phyloP scores from a whole-genome alignment of 1,139 yeast genomes.

The Lodderomyces parapsilosis region DNA sequence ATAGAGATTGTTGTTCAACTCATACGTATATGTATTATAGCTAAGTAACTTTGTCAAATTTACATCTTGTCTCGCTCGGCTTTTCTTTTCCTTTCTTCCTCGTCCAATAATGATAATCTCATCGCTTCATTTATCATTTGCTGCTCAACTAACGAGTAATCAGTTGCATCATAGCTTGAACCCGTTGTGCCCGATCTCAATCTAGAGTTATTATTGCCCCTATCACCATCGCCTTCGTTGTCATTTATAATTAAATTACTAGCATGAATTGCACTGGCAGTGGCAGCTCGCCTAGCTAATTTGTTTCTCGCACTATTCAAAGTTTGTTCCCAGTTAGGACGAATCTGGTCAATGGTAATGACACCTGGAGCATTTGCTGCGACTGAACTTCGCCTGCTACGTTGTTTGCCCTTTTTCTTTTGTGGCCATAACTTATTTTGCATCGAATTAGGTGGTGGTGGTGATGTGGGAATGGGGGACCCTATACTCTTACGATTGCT shows the following conservation, averaged over 20 bases:
- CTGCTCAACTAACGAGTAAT: conserved; percentile 52
- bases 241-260: conserved; percentile 54
- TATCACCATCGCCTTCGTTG: background rate
- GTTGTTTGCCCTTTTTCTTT: conserved; percentile 3
- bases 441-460: conserved; percentile 9
- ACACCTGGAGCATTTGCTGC: conserved; percentile 67
- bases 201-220: conserved; percentile 9
- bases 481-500: conserved; percentile 13
- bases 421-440: background rate
- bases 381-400: conserved; percentile 39
- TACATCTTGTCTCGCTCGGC: conserved; percentile 13
- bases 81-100: conserved; percentile 50
- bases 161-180: conserved; percentile 11
- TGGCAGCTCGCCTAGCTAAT: conserved; percentile 83
- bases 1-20: too few species aligned
- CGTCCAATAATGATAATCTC: conserved; percentile 68
- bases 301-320: conserved; percentile 70
- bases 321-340: conserved; percentile 91
- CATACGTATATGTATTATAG: background rate
- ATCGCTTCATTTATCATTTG: conserved; percentile 85
- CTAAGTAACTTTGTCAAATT: background rate
- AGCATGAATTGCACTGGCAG: conserved; percentile 92
- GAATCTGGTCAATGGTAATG: conserved; percentile 72
- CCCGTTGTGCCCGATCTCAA: conserved; percentile 14
- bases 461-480: conserved; percentile 9